A percentile compares a stretch with the other conserved stretches of the same genome.
phyloP scores from a whole-genome alignment of 116 monocot genomes.

The Dioscorea cayenensis region DNA sequence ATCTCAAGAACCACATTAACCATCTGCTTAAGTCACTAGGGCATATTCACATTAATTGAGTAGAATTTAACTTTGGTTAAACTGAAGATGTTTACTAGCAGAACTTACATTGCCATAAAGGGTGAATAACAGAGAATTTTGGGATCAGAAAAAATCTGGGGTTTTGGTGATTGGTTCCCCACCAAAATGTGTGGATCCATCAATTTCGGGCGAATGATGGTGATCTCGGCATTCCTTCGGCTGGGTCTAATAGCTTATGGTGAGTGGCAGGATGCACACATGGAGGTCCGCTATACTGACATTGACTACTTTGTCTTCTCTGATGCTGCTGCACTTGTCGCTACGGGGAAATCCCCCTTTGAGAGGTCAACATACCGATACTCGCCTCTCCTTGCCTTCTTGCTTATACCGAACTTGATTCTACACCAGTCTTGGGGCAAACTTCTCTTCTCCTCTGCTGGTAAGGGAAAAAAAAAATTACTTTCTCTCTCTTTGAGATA shows the following conservation, averaged over 20 bases:
- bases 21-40: too few relatives aligned
- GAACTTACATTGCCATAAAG: too few relatives aligned
- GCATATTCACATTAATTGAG: too few relatives aligned
- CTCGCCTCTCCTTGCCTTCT: conserved; percentile 76
- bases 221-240: background rate
- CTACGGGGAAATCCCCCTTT: background rate
- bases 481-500: background rate
- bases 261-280: background rate
- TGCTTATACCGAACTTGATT: conserved; percentile 23
- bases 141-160: too few relatives aligned
- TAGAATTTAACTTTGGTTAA: too few relatives aligned
- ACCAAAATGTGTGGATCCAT: background rate
- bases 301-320: conserved; percentile 57
- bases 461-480: background rate
- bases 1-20: too few relatives aligned
- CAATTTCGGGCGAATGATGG: background rate
- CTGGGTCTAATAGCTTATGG: background rate
- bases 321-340: conserved; percentile 69
- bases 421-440: background rate
- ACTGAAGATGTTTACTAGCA: too few relatives aligned
- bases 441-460: background rate
- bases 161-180: background rate
- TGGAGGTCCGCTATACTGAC: background rate
- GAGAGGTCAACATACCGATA: conserved; percentile 82
- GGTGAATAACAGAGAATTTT: too few relatives aligned